A percentile compares a stretch with the other conserved stretches of the same genome.
Evolutionary conservation across 2,329 filamentous ascomycete species (phyloP).

Genomic region (Alternaria arbusti): DNA sequence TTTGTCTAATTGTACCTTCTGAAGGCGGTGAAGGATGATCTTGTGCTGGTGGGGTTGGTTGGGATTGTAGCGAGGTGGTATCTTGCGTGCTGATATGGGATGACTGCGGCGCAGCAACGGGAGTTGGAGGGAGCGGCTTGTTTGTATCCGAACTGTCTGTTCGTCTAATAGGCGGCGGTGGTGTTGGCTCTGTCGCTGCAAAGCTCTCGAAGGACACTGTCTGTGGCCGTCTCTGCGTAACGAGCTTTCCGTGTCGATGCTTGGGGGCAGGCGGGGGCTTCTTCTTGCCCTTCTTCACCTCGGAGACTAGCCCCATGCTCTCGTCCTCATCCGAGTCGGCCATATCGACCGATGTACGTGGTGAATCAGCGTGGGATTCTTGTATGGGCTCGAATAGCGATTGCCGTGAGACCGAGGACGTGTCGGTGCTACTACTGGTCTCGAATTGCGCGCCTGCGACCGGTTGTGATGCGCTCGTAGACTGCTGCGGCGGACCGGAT

Average conservation of each 20-base stretch:
- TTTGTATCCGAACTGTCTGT: constrained; percentile 60
- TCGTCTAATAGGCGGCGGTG: constrained; percentile 28
- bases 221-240: constrained; percentile 58
- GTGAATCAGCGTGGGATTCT: constrained; percentile 57
- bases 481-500: constrained; percentile 34
- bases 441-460: constrained; percentile 37
- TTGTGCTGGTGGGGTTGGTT: constrained; percentile 14
- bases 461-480: constrained; percentile 29
- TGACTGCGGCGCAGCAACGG: constrained; percentile 35
- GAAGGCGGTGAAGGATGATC: constrained; percentile 25
- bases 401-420: constrained; percentile 65
- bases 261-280: constrained; percentile 71
- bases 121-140: constrained; percentile 67
- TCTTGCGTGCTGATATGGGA: constrained; percentile 32
- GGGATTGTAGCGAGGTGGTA: constrained; percentile 19
- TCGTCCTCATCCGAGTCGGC: constrained; percentile 60
- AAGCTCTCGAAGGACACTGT: constrained; percentile 45
- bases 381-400: constrained; percentile 63
- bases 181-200: constrained; percentile 29
- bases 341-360: constrained; percentile 65
- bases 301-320: constrained; percentile 32
- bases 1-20: constrained; percentile 32
- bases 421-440: constrained; percentile 63
- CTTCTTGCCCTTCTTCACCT: constrained; percentile 63
- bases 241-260: constrained; percentile 78